phyloP scores from a whole-genome alignment of 345 rosid genomes.

The Erysimum cheiranthoides region DNA sequence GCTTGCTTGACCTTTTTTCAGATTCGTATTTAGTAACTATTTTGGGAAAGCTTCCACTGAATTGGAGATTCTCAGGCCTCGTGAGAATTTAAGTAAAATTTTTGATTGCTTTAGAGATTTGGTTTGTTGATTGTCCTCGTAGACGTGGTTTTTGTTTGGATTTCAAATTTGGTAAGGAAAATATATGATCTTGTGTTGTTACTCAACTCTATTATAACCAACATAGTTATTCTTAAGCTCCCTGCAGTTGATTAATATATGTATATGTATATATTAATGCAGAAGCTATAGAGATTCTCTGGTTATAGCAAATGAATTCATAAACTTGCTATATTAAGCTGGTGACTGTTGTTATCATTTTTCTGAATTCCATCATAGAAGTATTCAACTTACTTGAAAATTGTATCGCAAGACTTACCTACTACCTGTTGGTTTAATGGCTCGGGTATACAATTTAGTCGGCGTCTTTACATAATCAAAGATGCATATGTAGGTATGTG shows the following conservation, averaged over 20 bases:
- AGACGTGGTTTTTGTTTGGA: not conserved
- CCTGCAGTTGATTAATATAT: not conserved
- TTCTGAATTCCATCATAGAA: not conserved
- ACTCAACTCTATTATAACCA: not conserved
- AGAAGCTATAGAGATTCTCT: not conserved
- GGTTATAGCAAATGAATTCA: not conserved
- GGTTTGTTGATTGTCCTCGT: not conserved
- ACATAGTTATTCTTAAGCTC: not conserved
- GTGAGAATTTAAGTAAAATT: not conserved
- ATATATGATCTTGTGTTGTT: not conserved
- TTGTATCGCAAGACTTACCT: not conserved
- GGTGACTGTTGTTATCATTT: not conserved
- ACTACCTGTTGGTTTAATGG: too few relatives aligned
- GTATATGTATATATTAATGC: not conserved
- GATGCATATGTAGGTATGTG: not conserved
- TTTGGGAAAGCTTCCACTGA: not conserved
- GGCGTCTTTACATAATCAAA: not conserved
- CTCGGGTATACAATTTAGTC: too few relatives aligned
- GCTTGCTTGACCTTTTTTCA: not conserved
- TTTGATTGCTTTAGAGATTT: slow-evolving; percentile 4
- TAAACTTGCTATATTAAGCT: not conserved
- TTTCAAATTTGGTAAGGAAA: not conserved
- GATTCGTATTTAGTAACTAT: slow-evolving; percentile 1
- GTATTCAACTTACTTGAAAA: not conserved
- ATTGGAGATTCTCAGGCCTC: not conserved